Conservation (phyloP, 345 rosid genomes). For the Geranium rotundifolium region DNA sequence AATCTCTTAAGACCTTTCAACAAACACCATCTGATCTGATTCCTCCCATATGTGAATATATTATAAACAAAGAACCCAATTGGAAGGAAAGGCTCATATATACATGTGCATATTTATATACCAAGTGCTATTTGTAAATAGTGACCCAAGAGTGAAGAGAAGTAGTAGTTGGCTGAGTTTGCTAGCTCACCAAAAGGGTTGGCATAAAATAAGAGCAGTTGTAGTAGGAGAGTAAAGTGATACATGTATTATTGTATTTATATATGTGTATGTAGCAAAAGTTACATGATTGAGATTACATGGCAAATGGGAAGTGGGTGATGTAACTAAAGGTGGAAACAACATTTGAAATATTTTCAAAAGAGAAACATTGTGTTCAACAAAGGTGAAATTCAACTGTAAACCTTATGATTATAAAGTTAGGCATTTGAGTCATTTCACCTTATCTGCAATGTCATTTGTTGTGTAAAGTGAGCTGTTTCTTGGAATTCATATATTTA, state of each 20-base stretch:
- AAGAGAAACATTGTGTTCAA: conserved; percentile 10
- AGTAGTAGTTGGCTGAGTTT: conserved; percentile 17
- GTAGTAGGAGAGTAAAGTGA: no score
- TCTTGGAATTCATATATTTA: conserved; percentile 7
- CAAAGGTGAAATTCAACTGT: conserved; percentile 19
- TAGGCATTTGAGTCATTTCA: conserved; percentile 18
- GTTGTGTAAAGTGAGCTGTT: conserved; percentile 16
- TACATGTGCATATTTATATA: not conserved
- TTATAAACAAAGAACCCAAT: not conserved
- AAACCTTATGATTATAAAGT: conserved; percentile 22
- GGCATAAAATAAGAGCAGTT: not conserved
- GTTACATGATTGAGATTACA: no score
- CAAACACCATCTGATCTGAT: not conserved
- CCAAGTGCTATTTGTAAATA: not conserved
- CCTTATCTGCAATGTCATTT: conserved; percentile 11
- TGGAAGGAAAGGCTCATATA: not conserved
- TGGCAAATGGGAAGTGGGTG: not conserved
- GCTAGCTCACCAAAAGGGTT: conserved; percentile 16
- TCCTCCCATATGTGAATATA: no score
- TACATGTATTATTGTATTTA: no score
- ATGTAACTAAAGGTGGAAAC: conserved; percentile 13
- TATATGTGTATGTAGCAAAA: no score
- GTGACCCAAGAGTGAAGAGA: conserved; percentile 1
- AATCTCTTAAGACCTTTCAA: conserved; percentile 17
- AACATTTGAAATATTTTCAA: conserved; percentile 6